A percentile compares a stretch with the other conserved stretches of the same genome.
Evolutionary conservation across 2,329 filamentous ascomycete genomes (phyloP).

Genomic region (Fusarium sublunatum): DNA sequence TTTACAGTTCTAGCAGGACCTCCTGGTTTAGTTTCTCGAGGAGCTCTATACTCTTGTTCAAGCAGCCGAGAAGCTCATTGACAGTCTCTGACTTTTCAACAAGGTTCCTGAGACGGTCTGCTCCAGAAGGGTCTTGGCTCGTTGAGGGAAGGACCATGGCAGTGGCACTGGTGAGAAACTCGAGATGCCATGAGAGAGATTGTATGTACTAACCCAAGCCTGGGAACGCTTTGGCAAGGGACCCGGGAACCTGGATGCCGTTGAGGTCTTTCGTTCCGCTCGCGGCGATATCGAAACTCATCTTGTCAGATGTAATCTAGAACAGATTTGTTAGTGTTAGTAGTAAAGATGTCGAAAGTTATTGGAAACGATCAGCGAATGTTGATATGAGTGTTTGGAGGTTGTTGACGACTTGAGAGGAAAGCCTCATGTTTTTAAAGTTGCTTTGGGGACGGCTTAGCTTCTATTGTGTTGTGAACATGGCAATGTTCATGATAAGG

Average conservation of each 20-base stretch:
- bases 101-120: background rate
- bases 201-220: background rate
- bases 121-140: background rate
- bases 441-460: background rate
- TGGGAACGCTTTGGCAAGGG: background rate
- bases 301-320: background rate
- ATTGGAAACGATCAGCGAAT: background rate
- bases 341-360: background rate
- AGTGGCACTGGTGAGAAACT: background rate
- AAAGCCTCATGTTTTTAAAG: background rate
- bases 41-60: background rate
- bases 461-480: background rate
- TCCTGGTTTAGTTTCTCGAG: background rate
- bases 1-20: no score
- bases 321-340: background rate
- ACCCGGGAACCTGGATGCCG: background rate
- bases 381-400: background rate
- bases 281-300: background rate
- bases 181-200: background rate
- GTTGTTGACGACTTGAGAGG: background rate
- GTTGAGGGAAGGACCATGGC: background rate
- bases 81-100: background rate
- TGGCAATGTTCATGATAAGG: background rate
- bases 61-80: background rate
- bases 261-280: background rate